Base-by-base conservation (phyloP, 2,329 filamentous ascomycete genomes). In the Lecanicillium sp. region DNA sequence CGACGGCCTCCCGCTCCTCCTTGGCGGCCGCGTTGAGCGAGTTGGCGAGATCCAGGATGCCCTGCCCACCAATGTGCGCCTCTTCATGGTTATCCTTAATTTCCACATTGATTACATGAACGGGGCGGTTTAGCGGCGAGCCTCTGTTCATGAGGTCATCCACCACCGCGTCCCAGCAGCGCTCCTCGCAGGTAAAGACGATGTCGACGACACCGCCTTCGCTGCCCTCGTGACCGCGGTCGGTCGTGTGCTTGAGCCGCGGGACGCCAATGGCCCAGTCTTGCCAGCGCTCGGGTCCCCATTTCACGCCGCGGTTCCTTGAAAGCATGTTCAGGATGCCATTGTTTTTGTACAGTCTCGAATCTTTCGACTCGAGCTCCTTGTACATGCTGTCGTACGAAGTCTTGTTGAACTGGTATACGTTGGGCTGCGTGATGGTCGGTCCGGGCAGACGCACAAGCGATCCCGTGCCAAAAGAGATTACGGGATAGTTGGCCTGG, bases 41-140 rank as follows among this genome's bases (percentile, higher is more conserved):
- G 60, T 91, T 81, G 1, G 93, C 93, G 29, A 98, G 75, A 61
- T 98, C 93, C 30, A 97, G 75, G 51, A 98, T 98, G 37, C 88
- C 93, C 56, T 85, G 82, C 2, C 93, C 93, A 9, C 93, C 93
- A 2, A 96, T 79, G 19, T 91, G 75, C 0, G 93, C 93, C 67
- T 98, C 93, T 65, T 98, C 91, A 61, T 97, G 93, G 61, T 97
- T 98, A 68, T 98, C 93, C 66, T 87, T 91, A 61, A 98, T 98
- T 64, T 98, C 93, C 47, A 98, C 86, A 59, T 98, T 98, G 73
- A 98, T 95, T 49, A 98, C 88, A 63, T 98, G 93, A 1, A 98
- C 93, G 0, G 93, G 90, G 2, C 89, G 76, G 65, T 98, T 98
- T 49, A 98, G 73, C 3, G 87, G 86, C 0, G 86, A 82, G 7